Percentiles rank a stretch among this genome's conserved stretches.
Conservation (phyloP, 2,329 filamentous ascomycete genomes). For the Penicillium sp. region DNA sequence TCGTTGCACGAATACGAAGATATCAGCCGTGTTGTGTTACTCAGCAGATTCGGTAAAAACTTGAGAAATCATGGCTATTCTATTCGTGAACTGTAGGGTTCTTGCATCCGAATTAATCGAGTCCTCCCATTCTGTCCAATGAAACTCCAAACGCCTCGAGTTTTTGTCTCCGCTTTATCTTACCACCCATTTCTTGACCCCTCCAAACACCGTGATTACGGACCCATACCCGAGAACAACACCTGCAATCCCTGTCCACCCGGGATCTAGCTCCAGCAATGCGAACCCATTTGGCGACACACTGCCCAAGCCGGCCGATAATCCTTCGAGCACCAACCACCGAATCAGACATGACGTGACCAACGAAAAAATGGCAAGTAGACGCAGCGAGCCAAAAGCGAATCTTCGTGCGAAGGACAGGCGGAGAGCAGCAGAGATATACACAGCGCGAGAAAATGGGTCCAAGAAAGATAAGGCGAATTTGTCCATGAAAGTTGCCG, state of each 20-base stretch:
- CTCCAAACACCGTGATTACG: background rate
- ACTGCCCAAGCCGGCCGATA: background rate
- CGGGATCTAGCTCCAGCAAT: background rate
- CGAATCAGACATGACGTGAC: background rate
- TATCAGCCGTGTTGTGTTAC: no score
- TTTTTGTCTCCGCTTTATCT: background rate
- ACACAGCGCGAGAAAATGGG: background rate
- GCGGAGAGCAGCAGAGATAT: background rate
- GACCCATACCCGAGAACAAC: background rate
- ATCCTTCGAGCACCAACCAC: background rate
- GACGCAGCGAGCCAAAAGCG: background rate
- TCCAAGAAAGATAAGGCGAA: background rate
- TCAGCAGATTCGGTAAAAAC: no score
- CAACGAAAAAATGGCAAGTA: background rate
- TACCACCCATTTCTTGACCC: background rate
- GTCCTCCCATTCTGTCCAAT: background rate
- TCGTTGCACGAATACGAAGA: no score
- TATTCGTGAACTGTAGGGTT: no score
- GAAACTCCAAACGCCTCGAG: background rate
- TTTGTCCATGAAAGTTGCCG: slow-evolving; percentile 1
- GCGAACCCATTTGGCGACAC: background rate
- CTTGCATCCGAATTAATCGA: background rate
- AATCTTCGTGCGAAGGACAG: background rate
- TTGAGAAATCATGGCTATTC: no score
- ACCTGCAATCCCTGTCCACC: background rate